Evolutionary conservation across 495 filamentous ascomycete species (phyloP).

Genomic region (Penicillium subrubescens): DNA sequence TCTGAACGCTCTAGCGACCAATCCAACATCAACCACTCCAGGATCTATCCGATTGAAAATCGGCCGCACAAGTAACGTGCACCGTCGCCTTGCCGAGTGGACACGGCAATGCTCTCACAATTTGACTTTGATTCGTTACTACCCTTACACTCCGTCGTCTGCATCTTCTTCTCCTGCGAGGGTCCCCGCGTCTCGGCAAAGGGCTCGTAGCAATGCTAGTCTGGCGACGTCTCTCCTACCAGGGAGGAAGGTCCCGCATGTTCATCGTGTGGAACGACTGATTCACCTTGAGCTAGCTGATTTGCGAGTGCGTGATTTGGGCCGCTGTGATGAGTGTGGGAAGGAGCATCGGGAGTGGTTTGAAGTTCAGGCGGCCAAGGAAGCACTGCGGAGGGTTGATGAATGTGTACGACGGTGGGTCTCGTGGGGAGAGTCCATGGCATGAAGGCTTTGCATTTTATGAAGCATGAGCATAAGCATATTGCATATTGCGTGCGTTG

Average conservation of each 20-base stretch:
- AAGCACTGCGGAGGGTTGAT: slow-evolving; percentile 75
- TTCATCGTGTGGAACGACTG: slow-evolving; percentile 84
- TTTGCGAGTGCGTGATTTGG: slow-evolving; percentile 65
- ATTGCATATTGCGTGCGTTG: not conserved
- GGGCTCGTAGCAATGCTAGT: slow-evolving; percentile 6
- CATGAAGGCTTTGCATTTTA: not conserved
- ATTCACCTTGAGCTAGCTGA: slow-evolving; percentile 87
- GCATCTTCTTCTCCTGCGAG: slow-evolving; percentile 32
- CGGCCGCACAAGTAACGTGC: slow-evolving; percentile 86
- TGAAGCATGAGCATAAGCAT: not conserved
- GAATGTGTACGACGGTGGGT: slow-evolving; percentile 86
- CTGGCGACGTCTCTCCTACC: slow-evolving; percentile 25
- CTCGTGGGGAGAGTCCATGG: slow-evolving; percentile 64
- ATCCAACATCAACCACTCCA: slow-evolving; percentile 29
- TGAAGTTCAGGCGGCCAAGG: slow-evolving; percentile 74
- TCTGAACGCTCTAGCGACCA: slow-evolving; percentile 47
- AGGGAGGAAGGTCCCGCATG: slow-evolving; percentile 77
- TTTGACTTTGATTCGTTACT: slow-evolving; percentile 83
- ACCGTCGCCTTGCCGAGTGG: slow-evolving; percentile 91
- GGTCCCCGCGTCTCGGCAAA: slow-evolving; percentile 3
- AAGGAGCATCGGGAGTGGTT: slow-evolving; percentile 96
- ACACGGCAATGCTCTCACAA: slow-evolving; percentile 87
- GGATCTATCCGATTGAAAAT: slow-evolving; percentile 83
- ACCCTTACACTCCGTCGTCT: slow-evolving; percentile 74
- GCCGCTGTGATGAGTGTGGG: slow-evolving; percentile 76